Base-by-base conservation (phyloP, 306 rosid species). In the Myrica gale region DNA sequence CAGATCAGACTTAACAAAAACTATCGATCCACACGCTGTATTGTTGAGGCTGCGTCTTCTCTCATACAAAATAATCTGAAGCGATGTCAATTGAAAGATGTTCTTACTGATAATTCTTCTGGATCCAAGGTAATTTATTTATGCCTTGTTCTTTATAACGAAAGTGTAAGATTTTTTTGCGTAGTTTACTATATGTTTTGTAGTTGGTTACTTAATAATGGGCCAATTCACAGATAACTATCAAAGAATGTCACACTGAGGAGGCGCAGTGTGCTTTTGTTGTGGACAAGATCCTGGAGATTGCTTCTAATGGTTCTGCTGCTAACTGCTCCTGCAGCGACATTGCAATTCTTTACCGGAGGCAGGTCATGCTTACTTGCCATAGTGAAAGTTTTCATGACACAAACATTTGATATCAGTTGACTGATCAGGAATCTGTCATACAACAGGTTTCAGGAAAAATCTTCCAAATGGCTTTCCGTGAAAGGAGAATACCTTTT, bases 401-500 rank as follows among this genome's bases (percentile, higher is more conserved):
- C 69, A 73, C 69, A 68, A 17, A 17, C 12, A 13, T 71, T 47
- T 32, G 48, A 21, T 43, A 19, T 43, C 7, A 44, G 17, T 23
- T 57, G 66, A 26, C 50, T 37, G 43, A 61, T 23, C 67, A 8
- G 72, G 15, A 16, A 52, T 79, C 69, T 78, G 76, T 75, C 71
- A 45, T 51, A 43, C 76, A 65, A 51, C 76, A 95, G 98, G 79
- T 90, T 68, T 90, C 97, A 5, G 98, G 98, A 68, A 92, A 87
- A 88, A 90, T 90, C 70, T 95, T 92, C 84, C 98, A 95, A 88
- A 82, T 89, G 68, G 87, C 96, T 43, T 90, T 92, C 46, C 95
- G 97, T 66, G 97, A 95, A 75, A 88, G 97, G 88, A 90, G 89
- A 85, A 89, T 95, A 78, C 96, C 98, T 6, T 95, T 95, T 79